Evolutionary conservation across 2,329 filamentous ascomycete species (phyloP).

Genomic region (Colletotrichum gloeosporioides): DNA sequence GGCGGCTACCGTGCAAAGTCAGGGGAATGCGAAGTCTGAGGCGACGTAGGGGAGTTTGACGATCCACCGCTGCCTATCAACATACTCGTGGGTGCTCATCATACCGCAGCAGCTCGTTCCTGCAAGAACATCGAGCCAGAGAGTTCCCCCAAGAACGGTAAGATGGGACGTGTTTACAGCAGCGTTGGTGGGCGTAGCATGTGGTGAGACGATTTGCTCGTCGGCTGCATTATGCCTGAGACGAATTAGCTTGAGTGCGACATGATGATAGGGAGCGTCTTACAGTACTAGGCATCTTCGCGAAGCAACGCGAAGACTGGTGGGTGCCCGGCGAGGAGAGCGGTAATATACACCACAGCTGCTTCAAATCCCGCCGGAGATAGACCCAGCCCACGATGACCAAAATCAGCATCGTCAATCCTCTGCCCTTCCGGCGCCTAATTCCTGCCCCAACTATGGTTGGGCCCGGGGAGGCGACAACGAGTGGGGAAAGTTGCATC

Average conservation of each 20-base stretch:
- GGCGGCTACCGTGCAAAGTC: background rate
- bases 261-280: background rate
- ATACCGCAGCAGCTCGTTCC: background rate
- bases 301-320: background rate
- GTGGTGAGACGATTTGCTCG: rapidly evolving
- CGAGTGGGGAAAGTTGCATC: background rate
- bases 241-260: background rate
- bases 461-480: background rate
- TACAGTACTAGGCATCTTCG: background rate
- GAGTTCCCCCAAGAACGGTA: background rate
- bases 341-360: background rate
- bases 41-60: background rate
- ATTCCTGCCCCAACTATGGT: background rate
- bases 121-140: background rate
- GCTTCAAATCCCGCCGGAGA: background rate
- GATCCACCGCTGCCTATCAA: background rate
- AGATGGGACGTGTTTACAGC: background rate
- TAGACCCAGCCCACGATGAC: background rate
- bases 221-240: background rate
- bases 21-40: background rate
- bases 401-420: background rate
- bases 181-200: background rate
- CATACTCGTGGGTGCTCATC: background rate
- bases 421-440: background rate
- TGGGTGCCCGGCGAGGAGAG: background rate